Percentiles rank a stretch among this genome's conserved stretches.
Conservation (phyloP, 257 asterid genomes). For the Solanum chiquidenum region DNA sequence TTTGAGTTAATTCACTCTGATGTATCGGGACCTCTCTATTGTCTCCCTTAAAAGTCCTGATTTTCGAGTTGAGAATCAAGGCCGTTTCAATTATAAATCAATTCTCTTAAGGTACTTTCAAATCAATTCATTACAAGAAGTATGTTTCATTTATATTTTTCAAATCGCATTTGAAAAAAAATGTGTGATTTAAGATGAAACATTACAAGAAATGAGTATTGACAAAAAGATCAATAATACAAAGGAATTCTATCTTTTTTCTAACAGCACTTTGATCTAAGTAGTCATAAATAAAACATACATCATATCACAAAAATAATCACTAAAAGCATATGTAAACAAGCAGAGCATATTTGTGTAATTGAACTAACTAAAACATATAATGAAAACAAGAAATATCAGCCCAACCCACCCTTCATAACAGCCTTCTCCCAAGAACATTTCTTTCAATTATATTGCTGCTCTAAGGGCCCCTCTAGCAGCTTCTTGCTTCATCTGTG, state of each 20-base stretch:
- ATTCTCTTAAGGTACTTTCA: background rate
- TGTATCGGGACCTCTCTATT: background rate
- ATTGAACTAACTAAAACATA: background rate
- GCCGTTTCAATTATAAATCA: background rate
- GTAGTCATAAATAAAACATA: background rate
- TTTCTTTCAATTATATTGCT: constrained; percentile 14
- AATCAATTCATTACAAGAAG: background rate
- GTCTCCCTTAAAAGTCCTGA: background rate
- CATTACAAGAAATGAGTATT: background rate
- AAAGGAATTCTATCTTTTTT: background rate
- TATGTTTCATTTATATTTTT: background rate
- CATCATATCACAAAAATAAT: background rate
- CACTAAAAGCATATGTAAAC: background rate
- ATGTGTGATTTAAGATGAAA: background rate
- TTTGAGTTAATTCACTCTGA: background rate
- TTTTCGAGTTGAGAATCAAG: background rate
- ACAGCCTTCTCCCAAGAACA: background rate
- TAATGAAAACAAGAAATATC: background rate
- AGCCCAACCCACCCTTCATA: background rate
- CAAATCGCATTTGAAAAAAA: background rate
- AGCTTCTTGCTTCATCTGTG: constrained; percentile 44
- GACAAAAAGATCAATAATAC: background rate
- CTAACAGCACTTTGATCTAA: background rate
- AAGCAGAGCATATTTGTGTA: background rate
- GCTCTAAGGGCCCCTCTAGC: constrained; percentile 44